These are phyloP conservation scores for Colletotrichum scovillei DNA, from an alignment of 2,329 filamentous ascomycete species.

Conservation along the genomic window DNA sequence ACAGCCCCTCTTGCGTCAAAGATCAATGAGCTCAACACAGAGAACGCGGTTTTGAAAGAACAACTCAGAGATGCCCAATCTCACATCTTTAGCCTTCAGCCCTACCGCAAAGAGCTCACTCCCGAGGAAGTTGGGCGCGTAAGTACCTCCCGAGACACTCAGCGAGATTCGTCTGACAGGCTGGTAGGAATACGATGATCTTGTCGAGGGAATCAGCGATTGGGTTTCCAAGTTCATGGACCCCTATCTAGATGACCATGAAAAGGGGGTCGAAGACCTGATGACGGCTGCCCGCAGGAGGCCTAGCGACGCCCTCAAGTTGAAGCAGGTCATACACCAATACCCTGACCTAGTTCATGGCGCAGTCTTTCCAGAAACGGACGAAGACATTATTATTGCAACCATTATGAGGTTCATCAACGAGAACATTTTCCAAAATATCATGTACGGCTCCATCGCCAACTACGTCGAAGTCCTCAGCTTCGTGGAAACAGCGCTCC, in stretches of 20 bases:
- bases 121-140: conserved; percentile 49
- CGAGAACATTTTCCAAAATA: conserved; percentile 48
- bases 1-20: conserved; percentile 38
- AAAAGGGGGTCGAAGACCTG: conserved; percentile 40
- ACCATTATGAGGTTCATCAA: conserved; percentile 49
- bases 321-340: conserved; percentile 42
- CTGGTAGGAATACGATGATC: conserved; percentile 48
- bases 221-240: conserved; percentile 51
- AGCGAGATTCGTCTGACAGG: conserved; percentile 28
- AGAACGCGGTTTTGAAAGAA: conserved; percentile 44
- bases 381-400: conserved; percentile 49
- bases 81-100: conserved; percentile 54
- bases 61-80: conserved; percentile 49
- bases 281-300: conserved; percentile 39
- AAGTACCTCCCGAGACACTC: conserved; percentile 21
- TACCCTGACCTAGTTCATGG: conserved; percentile 48
- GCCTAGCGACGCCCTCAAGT: conserved; percentile 40
- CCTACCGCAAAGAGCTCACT: conserved; percentile 52
- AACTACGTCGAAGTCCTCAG: conserved; percentile 43
- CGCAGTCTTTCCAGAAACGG: conserved; percentile 48
- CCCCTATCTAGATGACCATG: conserved; percentile 43
- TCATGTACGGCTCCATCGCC: conserved; percentile 43
- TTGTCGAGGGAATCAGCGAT: conserved; percentile 47
- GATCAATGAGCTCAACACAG: conserved; percentile 39
- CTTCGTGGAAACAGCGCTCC: conserved; percentile 49